Conservation (phyloP, 192 early-diverging fungal species). For the Paraglomus brasilianum region DNA sequence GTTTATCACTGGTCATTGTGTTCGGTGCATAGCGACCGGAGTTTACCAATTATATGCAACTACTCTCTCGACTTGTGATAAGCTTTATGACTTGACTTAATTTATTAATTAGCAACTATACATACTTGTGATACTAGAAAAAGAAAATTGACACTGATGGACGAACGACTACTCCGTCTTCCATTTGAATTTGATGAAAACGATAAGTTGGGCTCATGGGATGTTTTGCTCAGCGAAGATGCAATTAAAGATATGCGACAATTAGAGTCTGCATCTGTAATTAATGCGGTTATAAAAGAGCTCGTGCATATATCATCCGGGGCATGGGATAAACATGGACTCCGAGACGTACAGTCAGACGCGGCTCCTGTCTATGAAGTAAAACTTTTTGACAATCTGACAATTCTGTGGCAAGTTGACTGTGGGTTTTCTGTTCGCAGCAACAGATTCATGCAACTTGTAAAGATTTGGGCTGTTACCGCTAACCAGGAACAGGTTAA, state of each 20-base stretch:
- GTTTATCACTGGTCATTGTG: too few relatives aligned
- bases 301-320: conserved; percentile 15
- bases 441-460: neutral
- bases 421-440: too few relatives aligned
- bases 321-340: conserved; percentile 2
- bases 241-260: conserved; percentile 16
- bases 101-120: too few relatives aligned
- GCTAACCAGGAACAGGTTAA: neutral
- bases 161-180: conserved; percentile 5
- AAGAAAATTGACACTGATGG: too few relatives aligned
- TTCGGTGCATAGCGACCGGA: too few relatives aligned
- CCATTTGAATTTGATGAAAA: conserved; percentile 25
- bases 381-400: conserved; percentile 8
- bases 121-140: too few relatives aligned
- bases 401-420: conserved; percentile 27
- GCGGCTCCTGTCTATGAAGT: conserved; percentile 4
- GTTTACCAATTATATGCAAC: too few relatives aligned
- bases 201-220: conserved; percentile 20
- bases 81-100: too few relatives aligned
- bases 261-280: neutral
- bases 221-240: conserved; percentile 20
- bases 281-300: conserved; percentile 11
- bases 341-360: neutral
- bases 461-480: conserved; percentile 25
- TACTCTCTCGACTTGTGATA: too few relatives aligned